Conservation (phyloP, 768 basidiomycete species). For the Tulasnella sp. region DNA sequence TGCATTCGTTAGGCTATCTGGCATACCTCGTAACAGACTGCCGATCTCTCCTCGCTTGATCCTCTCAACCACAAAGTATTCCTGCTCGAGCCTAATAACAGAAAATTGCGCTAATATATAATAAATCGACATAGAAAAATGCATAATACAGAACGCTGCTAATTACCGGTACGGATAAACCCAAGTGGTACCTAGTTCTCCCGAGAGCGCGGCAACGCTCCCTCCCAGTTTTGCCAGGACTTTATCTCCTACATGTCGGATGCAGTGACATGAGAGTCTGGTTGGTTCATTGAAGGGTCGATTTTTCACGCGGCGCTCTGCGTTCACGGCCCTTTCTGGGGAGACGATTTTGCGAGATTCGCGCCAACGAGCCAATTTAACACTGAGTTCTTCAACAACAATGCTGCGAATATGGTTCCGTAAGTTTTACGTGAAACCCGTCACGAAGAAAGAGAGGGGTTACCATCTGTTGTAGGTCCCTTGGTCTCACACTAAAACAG, state of each 20-base stretch:
- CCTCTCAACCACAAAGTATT: background rate
- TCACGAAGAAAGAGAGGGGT: background rate
- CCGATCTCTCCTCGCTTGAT: no score
- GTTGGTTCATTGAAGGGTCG: background rate
- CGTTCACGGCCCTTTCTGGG: background rate
- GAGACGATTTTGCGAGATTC: background rate
- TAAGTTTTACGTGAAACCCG: background rate
- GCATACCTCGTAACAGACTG: background rate
- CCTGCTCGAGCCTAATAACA: background rate
- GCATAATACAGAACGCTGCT: background rate
- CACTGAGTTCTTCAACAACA: background rate
- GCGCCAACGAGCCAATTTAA: background rate
- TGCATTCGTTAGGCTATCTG: no score
- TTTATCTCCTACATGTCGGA: background rate
- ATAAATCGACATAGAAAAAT: background rate
- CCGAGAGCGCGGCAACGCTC: background rate
- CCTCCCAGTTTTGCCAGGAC: background rate
- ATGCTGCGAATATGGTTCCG: background rate
- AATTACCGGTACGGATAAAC: no score
- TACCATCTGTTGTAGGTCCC: constrained; percentile 15
- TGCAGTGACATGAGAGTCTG: background rate
- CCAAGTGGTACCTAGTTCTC: background rate
- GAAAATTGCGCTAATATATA: background rate
- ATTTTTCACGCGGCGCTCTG: background rate
- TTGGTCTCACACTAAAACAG: constrained; percentile 37